Evolutionary conservation across 192 early-diverging fungal species (phyloP), one percentile per base, ranked within the genome.

Genomic region (Chytriomyces hyalinus): DNA sequence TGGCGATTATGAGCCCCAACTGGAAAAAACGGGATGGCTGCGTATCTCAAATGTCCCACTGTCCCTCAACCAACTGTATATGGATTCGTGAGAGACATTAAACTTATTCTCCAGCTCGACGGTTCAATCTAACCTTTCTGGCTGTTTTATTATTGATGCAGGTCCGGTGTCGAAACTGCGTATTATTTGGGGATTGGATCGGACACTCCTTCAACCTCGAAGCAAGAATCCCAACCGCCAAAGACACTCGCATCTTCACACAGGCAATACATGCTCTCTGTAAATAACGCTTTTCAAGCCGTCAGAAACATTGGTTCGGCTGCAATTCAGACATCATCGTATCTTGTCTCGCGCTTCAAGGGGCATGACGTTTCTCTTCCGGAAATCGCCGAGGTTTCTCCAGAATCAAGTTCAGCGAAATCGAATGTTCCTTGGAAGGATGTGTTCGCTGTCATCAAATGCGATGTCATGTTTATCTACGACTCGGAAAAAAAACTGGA

Each of bases 391-490:
- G 49, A 24, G 57, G 28, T 72, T 28, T 11, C 48, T 46, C 7
- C 22, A 24, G 4, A 59, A 45, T 13, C 24, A 59, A 51, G 59
- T 47, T 48, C 61, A 46, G 49, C 61, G 45, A 22, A 62, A 17
- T 68, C 78, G 51, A 26, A 46, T 26, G 78, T 73, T 26, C 72
- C 62, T 36, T 82, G 81, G 73, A 70, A 65, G 9, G 80, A 75
- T 46, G 78, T 70, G 10, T 97, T 90, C 78, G 93, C 84, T 3
- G 92, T 94, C 0, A 81, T 97, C 67, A 91, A 91, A 49, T 90
- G 92, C 68, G 88, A 92, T 45, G 92, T 91, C n/a, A 83, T 97
- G 63, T 92, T 93, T 50, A 81, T 97, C 65, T 97, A 97, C 76
- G 91, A 93, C 57, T 87, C 90, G 49, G 95, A 95, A 61, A 81